Conservation (phyloP, 768 basidiomycete genomes). For the Tylopilus sp. region DNA sequence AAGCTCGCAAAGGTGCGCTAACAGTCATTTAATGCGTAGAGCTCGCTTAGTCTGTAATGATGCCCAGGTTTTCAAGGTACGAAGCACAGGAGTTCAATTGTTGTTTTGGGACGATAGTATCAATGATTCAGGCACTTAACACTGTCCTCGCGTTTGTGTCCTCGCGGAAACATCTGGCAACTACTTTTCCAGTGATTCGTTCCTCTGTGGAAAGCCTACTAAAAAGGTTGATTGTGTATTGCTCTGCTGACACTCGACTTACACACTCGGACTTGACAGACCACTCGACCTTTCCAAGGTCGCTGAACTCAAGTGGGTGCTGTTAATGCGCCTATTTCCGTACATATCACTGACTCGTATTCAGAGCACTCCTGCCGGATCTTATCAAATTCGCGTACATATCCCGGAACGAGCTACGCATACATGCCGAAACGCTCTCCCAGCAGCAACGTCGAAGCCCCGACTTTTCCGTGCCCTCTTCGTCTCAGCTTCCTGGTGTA, state of each 20-base stretch:
- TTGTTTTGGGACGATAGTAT: background rate
- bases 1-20: slow-evolving; percentile 63
- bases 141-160: slow-evolving; percentile 87
- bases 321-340: background rate
- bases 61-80: slow-evolving; percentile 44
- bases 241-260: background rate
- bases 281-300: slow-evolving; percentile 75
- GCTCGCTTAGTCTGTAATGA: background rate
- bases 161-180: slow-evolving; percentile 74
- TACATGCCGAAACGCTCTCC: slow-evolving; percentile 40
- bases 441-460: slow-evolving; percentile 33
- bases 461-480: slow-evolving; percentile 36
- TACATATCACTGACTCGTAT: background rate
- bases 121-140: slow-evolving; percentile 64
- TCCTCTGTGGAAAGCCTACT: slow-evolving; percentile 78
- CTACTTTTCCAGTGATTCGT: slow-evolving; percentile 71
- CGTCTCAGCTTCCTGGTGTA: slow-evolving; percentile 25
- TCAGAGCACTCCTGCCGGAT: slow-evolving; percentile 77
- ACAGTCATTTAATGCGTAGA: too few species aligned
- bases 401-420: slow-evolving; percentile 55
- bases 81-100: background rate
- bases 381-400: slow-evolving; percentile 82
- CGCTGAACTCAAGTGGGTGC: slow-evolving; percentile 74
- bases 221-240: slow-evolving; percentile 50
- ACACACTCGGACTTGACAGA: slow-evolving; percentile 37